phyloP scores from a whole-genome alignment of 2,329 filamentous ascomycete genomes.

The Ophiostoma perfectum region DNA sequence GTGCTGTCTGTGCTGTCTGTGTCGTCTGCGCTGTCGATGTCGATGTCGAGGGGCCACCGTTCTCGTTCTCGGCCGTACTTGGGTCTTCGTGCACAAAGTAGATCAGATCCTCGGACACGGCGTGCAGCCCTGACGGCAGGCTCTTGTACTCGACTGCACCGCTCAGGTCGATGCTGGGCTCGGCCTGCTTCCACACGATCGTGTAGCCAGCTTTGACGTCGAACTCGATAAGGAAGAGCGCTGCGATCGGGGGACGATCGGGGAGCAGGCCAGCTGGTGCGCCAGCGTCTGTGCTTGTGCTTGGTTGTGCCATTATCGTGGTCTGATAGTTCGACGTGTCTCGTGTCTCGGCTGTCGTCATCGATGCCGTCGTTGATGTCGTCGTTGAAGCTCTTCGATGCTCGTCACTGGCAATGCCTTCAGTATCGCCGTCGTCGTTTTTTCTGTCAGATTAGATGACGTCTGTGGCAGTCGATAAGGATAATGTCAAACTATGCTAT shows the following conservation, averaged over 20 bases:
- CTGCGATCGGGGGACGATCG: constrained; percentile 60
- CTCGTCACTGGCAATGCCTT: background rate
- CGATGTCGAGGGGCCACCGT: background rate
- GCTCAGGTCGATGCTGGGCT: constrained; percentile 67
- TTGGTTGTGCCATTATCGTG: background rate
- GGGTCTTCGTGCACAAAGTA: constrained; percentile 74
- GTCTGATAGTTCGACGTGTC: background rate
- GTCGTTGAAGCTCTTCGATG: background rate
- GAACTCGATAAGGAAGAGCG: constrained; percentile 84
- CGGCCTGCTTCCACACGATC: constrained; percentile 77
- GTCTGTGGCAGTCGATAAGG: background rate
- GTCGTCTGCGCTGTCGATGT: background rate
- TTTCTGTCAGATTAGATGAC: background rate
- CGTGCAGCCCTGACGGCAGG: constrained; percentile 85
- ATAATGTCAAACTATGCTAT: background rate
- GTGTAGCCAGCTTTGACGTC: constrained; percentile 90
- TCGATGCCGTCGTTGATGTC: background rate
- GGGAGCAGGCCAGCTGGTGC: constrained; percentile 29
- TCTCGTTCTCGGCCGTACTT: background rate
- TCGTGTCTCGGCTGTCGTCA: background rate
- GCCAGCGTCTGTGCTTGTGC: background rate
- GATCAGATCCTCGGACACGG: constrained; percentile 79
- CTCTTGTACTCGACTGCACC: constrained; percentile 94
- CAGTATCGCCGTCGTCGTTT: background rate
- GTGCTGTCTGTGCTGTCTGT: background rate